Evolutionary conservation across 768 basidiomycete species (phyloP), one percentile per base, ranked within the genome.

Genomic region (Trametes coccinea): DNA sequence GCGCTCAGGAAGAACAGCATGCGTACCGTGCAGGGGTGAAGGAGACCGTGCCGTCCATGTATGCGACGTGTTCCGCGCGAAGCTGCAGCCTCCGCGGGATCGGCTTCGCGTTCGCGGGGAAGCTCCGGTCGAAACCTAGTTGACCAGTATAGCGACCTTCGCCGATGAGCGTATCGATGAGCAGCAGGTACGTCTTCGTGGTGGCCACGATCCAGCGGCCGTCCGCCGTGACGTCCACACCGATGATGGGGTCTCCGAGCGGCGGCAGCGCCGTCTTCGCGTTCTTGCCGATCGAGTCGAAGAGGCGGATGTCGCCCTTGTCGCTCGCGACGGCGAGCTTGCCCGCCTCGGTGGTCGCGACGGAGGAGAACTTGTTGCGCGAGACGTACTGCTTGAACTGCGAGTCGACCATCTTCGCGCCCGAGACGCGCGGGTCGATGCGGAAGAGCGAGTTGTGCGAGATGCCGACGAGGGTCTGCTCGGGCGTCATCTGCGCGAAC

Each of bases 261-360:
- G 95, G 92, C 37, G 95, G 95, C 39, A 99, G 78, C 11, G 95
- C 94, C 10, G 97, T 99, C 85, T 99, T 99, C 31, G 97, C 97
- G 70, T 93, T 98, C 83, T 98, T 99, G 46, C 97, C 97, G 66
- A 99, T 90, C 49, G 89, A 82, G 75, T 99, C 97, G 67, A 95
- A 99, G 57, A 99, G 79, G 41, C 95, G 82, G 66, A 99, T 91
- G 71, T 98, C 97, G 56, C 97, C 97, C 78, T 98, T 99, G 73
- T 92, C 90, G 68, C 93, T 95, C 39, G 92, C 95, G 10, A 99
- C 90, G 6, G 95, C 97, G 62, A 99, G 79, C 73, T 89, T 88
- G 13, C 96, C 96, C 16, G 77, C 73, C 39, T 86, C 88, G 13
- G 96, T 98, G 3, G 97, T 98, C 10, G 91, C 80, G 37, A 97